These are phyloP conservation scores for Aureobasidium sp. DNA, from an alignment of 2,329 filamentous ascomycete genomes.

Conservation along the genomic window DNA sequence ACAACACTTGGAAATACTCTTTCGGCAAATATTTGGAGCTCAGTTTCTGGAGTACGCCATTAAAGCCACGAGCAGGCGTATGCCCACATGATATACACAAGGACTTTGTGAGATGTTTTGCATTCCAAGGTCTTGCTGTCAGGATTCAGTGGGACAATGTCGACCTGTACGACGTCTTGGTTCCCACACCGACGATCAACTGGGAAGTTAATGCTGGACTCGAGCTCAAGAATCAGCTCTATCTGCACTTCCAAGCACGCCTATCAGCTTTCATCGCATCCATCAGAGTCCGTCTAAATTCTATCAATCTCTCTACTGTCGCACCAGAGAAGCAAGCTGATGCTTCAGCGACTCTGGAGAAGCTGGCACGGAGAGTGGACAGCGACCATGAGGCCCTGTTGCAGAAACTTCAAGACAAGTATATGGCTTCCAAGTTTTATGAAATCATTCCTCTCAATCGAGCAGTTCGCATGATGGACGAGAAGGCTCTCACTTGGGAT, in stretches of 20 bases:
- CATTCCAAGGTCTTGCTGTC: slow-evolving; percentile 75
- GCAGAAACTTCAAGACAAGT: slow-evolving; percentile 76
- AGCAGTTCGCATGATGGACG: slow-evolving; percentile 81
- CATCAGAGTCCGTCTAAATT: slow-evolving; percentile 73
- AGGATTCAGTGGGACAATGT: slow-evolving; percentile 90
- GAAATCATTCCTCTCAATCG: slow-evolving; percentile 91
- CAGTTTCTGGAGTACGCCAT: slow-evolving; percentile 85
- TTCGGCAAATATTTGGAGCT: slow-evolving; percentile 98
- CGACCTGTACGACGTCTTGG: slow-evolving; percentile 87
- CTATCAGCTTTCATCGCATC: slow-evolving; percentile 83
- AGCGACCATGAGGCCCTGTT: slow-evolving; percentile 73
- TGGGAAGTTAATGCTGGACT: slow-evolving; percentile 98
- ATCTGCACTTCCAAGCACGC: slow-evolving; percentile 69
- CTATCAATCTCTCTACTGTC: slow-evolving; percentile 87
- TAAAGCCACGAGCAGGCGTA: slow-evolving; percentile 65
- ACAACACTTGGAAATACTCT: slow-evolving; percentile 94
- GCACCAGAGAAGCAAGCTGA: slow-evolving; percentile 77
- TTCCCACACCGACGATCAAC: slow-evolving; percentile 80
- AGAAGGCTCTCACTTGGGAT: slow-evolving; percentile 92
- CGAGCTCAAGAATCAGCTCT: slow-evolving; percentile 87
- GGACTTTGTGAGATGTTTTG: slow-evolving; percentile 90
- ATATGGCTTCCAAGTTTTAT: slow-evolving; percentile 91
- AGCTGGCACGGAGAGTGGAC: slow-evolving; percentile 67
- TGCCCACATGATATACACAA: slow-evolving; percentile 90
- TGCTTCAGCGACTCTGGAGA: slow-evolving; percentile 75